Base-by-base conservation (phyloP, 2,329 filamentous ascomycete species). In the Claviceps fusiformis region DNA sequence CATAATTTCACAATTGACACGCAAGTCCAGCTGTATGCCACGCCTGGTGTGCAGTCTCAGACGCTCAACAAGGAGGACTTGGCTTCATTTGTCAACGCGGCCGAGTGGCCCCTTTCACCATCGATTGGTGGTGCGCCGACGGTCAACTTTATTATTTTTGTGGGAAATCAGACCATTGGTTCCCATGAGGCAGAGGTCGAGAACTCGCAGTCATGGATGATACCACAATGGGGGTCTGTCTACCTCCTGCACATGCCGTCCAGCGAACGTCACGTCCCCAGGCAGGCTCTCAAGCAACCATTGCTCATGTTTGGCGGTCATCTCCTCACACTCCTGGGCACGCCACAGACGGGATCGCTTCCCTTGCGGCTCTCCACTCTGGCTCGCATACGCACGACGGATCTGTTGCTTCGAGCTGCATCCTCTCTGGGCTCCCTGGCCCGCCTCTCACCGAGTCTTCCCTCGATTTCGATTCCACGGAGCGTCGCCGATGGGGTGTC, bases 1-100 rank as follows among this genome's bases (percentile, higher is more conserved):
- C 93, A 91, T 73, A 92, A 95, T 67, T 97, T 98, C 65, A 95
- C 91, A 15, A 85, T 97, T 52, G 91, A 97, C 66, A 95, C 90
- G 0, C 93, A 98, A 70, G 87, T 98, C 3, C 93, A 98, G 70
- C 79, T 97, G 0, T 96, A 95, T 66, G 92, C 93, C n/a, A 73
- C 75, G 1, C 80, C 82, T 0, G 79, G 82, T n/a, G 79, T 81
- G 1, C 77, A 80, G 62, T 76, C 77, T 17, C 72, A 83, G 29
- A 77, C 86, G 0, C 73, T 98, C 41, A 83, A 81, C 63, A 91
- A 89, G 66, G 87, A 95, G 62, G 90, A 95, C 63, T 77, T 98
- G 1, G 89, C 89, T 43, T 91, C 88, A 1, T 98, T 98, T 65
- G 90, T 98, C 70, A 98, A 98, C 64, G 91, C 92, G 2, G 93